phyloP scores from a whole-genome alignment of 352 stramenopile genomes.

The Phytophthora nicotianae region DNA sequence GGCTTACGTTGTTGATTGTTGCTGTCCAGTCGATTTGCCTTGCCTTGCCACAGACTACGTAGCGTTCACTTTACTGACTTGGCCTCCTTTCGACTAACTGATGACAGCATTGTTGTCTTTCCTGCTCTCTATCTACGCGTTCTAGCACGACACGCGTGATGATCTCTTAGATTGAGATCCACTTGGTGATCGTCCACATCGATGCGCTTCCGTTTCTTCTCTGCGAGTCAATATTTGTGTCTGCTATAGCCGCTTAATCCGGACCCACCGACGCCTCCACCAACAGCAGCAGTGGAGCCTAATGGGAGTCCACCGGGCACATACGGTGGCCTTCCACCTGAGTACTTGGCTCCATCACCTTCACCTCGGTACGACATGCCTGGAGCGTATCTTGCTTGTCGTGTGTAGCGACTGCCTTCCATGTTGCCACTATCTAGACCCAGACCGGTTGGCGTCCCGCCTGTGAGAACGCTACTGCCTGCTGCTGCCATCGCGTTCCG shows the following conservation, averaged over 20 bases:
- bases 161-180: constrained; percentile 5
- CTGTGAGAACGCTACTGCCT: constrained; percentile 65
- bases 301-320: constrained; percentile 38
- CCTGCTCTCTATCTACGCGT: constrained; percentile 29
- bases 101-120: not conserved
- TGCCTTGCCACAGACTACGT: constrained; percentile 2
- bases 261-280: constrained; percentile 40
- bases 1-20: constrained; percentile 35
- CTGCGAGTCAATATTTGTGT: constrained; percentile 70
- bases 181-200: constrained; percentile 22
- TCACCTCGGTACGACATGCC: constrained; percentile 62
- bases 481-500: constrained; percentile 77
- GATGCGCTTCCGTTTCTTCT: constrained; percentile 27
- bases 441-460: constrained; percentile 56
- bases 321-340: constrained; percentile 57
- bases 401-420: constrained; percentile 75
- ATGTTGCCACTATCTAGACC: constrained; percentile 56
- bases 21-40: constrained; percentile 1
- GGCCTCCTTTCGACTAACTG: constrained; percentile 9
- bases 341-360: constrained; percentile 64
- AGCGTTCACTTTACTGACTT: constrained; percentile 16
- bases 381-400: constrained; percentile 78
- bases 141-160: constrained; percentile 12
- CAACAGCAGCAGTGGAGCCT: constrained; percentile 54
- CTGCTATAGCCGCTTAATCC: constrained; percentile 68